Evolutionary conservation across 495 filamentous ascomycete species (phyloP), one percentile per base, ranked within the genome.

Genomic region (Lepidopterella palustris): DNA sequence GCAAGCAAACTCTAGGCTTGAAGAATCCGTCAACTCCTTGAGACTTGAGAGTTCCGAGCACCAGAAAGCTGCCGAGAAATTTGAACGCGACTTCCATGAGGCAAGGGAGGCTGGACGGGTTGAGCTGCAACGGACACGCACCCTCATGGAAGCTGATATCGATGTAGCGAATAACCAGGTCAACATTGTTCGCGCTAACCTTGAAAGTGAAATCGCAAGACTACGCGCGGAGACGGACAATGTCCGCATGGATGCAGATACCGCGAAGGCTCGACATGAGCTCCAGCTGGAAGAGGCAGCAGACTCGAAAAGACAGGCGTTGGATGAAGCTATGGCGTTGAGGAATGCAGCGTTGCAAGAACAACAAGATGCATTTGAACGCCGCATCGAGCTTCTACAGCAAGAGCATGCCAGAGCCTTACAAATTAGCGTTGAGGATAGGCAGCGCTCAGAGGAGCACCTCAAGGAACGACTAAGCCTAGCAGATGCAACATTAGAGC

Each of bases 111-210:
- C 83, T 25, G 88, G 80, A 39, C 84, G 82, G 26, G 76, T 82
- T 11, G 92, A 97, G 67, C 81, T 90, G 54, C 83, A 92, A 65
- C 85, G 89, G 40, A 87, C 84, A 8, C 84, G 87, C 55, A 80
- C 82, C 28, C 80, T 87, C n/a, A 75, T 95, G 79, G 84, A 95
- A 67, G 78, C 81, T 6, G 89, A 97, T 60, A 72, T 95, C 29
- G 87, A 95, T 39, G 79, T 82, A 50, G 86, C 90, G 28, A 92
- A 89, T 64, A 84, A 87, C 65, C 83, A 95, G 68, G 85, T 90
- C 69, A 88, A 95, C 66, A 80, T 85, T 59, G 83, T 91, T 2
- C 84, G 88, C 52, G 83, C 83, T 26, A 83, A 90, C 61, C 79
- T 92, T 10, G 90, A 95, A 64, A 80, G 81, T 28, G 84, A 93